Base-by-base conservation (phyloP, 495 filamentous ascomycete species). In the Podospora fimiseda region DNA sequence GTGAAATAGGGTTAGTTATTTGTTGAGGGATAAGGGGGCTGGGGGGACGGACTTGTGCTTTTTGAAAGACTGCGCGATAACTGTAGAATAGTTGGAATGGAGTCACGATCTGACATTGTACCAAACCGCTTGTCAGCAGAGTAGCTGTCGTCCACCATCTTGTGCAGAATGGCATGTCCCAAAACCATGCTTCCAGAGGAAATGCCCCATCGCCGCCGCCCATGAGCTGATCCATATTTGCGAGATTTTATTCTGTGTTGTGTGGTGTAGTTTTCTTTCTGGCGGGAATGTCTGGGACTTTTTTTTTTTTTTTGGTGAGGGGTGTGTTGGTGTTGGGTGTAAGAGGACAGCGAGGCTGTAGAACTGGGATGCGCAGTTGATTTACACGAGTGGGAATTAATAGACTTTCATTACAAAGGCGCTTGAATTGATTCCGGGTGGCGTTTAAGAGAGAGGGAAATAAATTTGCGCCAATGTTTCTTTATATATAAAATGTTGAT, bases 21-120 rank as follows among this genome's bases (percentile, higher is more conserved):
- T 4, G 3, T 15, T 22, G 18, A 2, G n/a, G 16, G 19, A 27
- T 27, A 13, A 40, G 38, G 22, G 9, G 27, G 15, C 37, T 47
- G 30, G 36, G 30, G n/a, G 18, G 19, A 49, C 52, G 33, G 73
- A 92, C 90, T 80, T 96, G 90, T 43, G 82, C 83, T 70, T 94
- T 94, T 50, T 83, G 68, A 64, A 95, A 98, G 49, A 96, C 93
- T 11, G 89, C 83, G 30, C 87, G 83, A 65, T 90, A 90, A 77
- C 89, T 96, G 74, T 96, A 97, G 73, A 96, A 98, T 18, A 98
- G 81, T 71, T 95, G 89, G 67, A 94, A 95, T 42, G 89, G 89
- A 1, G 84, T 89, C 55, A 97, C 71, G 63, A 96, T 82, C 62
- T 91, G 79, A 70, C 91, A 96, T 66, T 98, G 94, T 3, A 96